A percentile compares a stretch with the other conserved stretches of the same genome.
Conservation (phyloP, 441 rosid species). For the Euphorbia neoarborescens region DNA sequence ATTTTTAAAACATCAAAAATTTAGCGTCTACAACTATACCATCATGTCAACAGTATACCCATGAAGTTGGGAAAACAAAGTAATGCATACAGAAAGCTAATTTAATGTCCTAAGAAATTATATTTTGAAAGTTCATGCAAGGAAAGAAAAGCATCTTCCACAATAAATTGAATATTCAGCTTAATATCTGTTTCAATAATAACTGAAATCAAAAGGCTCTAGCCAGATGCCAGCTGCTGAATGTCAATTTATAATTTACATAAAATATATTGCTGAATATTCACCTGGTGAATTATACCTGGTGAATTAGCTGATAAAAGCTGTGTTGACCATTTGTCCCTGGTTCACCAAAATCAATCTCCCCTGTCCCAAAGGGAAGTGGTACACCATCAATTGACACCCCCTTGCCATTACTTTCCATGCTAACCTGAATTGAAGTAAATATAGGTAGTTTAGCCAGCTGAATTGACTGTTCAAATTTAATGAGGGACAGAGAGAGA, state of each 20-base stretch:
- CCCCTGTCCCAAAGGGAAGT: slow-evolving; percentile 81
- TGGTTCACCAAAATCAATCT: slow-evolving; percentile 97
- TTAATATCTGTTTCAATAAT: not conserved
- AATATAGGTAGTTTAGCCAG: slow-evolving; percentile 12
- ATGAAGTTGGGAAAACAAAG: not conserved
- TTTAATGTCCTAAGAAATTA: not conserved
- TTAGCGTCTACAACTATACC: not conserved
- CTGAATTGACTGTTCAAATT: not conserved
- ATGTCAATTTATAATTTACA: not conserved
- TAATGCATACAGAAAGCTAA: not conserved
- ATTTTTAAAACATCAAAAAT: too few species aligned
- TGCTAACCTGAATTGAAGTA: slow-evolving; percentile 61
- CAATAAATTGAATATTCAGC: not conserved
- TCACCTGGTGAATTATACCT: slow-evolving; percentile 99
- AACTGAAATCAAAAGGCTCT: not conserved
- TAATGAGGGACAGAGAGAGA: too few species aligned
- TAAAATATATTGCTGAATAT: not conserved
- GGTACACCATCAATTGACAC: slow-evolving; percentile 84
- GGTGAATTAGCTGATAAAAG: slow-evolving; percentile 96
- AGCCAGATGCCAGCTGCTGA: not conserved
- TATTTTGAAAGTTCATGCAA: too few species aligned
- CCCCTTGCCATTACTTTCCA: slow-evolving; percentile 99
- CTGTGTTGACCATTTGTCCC: slow-evolving; percentile 98
- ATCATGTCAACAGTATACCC: not conserved
- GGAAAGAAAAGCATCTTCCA: not conserved